Percentiles rank a stretch among this genome's conserved stretches.
These are phyloP conservation scores for Pleurotus giganteus DNA, from an alignment of 768 basidiomycete genomes.

Conservation along the genomic window DNA sequence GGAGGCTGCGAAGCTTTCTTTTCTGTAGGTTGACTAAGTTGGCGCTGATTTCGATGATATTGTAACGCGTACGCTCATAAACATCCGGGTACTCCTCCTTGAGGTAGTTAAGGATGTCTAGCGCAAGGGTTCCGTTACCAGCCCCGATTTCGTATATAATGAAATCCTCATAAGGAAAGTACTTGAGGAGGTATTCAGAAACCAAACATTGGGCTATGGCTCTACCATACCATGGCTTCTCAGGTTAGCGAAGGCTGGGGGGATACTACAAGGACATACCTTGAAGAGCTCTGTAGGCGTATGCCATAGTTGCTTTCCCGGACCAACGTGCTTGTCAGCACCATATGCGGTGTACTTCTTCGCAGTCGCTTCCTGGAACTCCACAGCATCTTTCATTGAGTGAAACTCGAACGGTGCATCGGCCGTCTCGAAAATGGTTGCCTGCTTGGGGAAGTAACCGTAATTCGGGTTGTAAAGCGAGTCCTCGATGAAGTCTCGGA, in stretches of 20 bases:
- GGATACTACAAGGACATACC: slow-evolving; percentile 51
- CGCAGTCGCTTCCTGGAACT: slow-evolving; percentile 84
- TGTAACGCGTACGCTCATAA: slow-evolving; percentile 88
- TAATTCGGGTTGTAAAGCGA: slow-evolving; percentile 96
- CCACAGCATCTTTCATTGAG: slow-evolving; percentile 58
- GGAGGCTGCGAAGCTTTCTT: slow-evolving; percentile 55
- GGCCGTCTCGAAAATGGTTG: slow-evolving; percentile 78
- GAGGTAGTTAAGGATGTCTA: slow-evolving; percentile 83
- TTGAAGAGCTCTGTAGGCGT: slow-evolving; percentile 98
- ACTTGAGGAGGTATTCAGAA: slow-evolving; percentile 89
- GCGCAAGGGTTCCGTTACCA: slow-evolving; percentile 93
- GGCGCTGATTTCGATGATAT: slow-evolving; percentile 91
- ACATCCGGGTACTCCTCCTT: slow-evolving; percentile 82
- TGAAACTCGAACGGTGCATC: slow-evolving; percentile 66
- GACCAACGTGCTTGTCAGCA: slow-evolving; percentile 55
- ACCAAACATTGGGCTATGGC: slow-evolving; percentile 88
- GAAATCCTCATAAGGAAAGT: slow-evolving; percentile 95
- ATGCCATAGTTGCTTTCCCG: slow-evolving; percentile 94
- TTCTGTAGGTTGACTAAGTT: slow-evolving; percentile 74
- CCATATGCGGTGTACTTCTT: slow-evolving; percentile 73
- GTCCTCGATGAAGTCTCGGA: slow-evolving; percentile 96
- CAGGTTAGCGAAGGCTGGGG: slow-evolving; percentile 6
- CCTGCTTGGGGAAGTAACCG: slow-evolving; percentile 95
- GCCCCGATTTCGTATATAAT: slow-evolving; percentile 97
- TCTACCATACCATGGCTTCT: slow-evolving; percentile 91